These are phyloP conservation scores for Eragrostis curvula DNA, from an alignment of 176 grass and related monocot species.

Conservation along the genomic window DNA sequence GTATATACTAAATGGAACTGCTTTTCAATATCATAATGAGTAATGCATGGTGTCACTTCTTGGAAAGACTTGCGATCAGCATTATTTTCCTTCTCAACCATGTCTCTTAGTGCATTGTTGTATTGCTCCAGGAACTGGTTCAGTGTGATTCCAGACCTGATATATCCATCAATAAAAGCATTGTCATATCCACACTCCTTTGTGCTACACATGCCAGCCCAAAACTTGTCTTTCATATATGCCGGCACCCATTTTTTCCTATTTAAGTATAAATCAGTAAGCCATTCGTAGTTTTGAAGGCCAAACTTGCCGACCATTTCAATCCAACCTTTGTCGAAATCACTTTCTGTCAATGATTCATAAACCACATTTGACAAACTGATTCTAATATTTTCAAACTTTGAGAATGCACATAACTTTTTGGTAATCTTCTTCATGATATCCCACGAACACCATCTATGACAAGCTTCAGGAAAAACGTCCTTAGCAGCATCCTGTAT, in stretches of 20 bases:
- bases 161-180: neutral
- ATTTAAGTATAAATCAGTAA: conserved; percentile 22
- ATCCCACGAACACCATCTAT: conserved; percentile 30
- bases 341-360: conserved; percentile 43
- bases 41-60: conserved; percentile 30
- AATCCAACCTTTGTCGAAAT: conserved; percentile 38
- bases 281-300: conserved; percentile 14
- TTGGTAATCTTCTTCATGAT: conserved; percentile 42
- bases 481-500: conserved; percentile 18
- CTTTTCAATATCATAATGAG: conserved; percentile 51
- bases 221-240: conserved; percentile 41
- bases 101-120: neutral
- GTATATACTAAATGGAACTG: conserved; percentile 39
- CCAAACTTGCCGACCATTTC: conserved; percentile 29
- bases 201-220: conserved; percentile 42
- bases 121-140: conserved; percentile 5
- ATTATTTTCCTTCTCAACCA: neutral
- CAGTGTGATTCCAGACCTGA: neutral
- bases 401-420: conserved; percentile 11
- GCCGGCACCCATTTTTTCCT: conserved; percentile 34
- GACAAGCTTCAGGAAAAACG: conserved; percentile 20
- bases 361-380: conserved; percentile 34
- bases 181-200: neutral
- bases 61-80: conserved; percentile 35
- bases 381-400: conserved; percentile 26